Evolutionary conservation across 306 rosid species (phyloP).

Genomic region (Sicyos edulis): DNA sequence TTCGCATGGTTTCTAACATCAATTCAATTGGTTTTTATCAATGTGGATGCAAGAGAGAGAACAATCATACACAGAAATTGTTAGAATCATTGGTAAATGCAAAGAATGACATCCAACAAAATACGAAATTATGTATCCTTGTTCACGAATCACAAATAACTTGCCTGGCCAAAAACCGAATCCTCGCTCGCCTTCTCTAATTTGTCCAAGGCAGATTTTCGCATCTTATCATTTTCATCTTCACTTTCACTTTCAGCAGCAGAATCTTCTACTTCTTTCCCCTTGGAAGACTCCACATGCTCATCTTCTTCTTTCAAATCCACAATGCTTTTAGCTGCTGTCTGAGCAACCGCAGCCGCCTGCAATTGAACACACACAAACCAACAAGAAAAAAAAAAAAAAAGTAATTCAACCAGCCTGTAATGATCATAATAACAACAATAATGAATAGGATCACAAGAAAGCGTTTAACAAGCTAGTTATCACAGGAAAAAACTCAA

Average conservation of each 20-base stretch:
- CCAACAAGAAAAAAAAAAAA: not conserved
- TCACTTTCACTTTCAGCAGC: constrained; percentile 41
- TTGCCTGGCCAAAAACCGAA: constrained; percentile 82
- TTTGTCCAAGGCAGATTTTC: constrained; percentile 66
- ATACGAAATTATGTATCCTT: not conserved
- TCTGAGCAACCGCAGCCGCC: constrained; percentile 87
- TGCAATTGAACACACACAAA: constrained; percentile 27
- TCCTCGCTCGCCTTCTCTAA: constrained; percentile 94
- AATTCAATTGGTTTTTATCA: not conserved
- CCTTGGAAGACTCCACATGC: constrained; percentile 51
- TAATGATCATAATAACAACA: not conserved
- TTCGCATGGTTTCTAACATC: not conserved
- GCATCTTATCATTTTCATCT: constrained; percentile 40
- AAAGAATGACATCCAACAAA: not conserved
- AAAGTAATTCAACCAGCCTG: no score
- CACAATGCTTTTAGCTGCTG: constrained; percentile 71
- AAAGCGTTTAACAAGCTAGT: not conserved
- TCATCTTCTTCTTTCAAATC: constrained; percentile 49
- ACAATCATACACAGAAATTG: not conserved
- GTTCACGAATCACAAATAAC: constrained; percentile 19
- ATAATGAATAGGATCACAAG: not conserved
- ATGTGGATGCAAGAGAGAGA: constrained; percentile 19
- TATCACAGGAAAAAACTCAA: not conserved
- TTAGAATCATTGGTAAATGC: not conserved
- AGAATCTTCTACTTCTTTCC: constrained; percentile 44